A percentile compares a stretch with the other conserved stretches of the same genome.
Conservation (phyloP, 1,284 basidiomycete species). For the Ceratobasidium sp. region DNA sequence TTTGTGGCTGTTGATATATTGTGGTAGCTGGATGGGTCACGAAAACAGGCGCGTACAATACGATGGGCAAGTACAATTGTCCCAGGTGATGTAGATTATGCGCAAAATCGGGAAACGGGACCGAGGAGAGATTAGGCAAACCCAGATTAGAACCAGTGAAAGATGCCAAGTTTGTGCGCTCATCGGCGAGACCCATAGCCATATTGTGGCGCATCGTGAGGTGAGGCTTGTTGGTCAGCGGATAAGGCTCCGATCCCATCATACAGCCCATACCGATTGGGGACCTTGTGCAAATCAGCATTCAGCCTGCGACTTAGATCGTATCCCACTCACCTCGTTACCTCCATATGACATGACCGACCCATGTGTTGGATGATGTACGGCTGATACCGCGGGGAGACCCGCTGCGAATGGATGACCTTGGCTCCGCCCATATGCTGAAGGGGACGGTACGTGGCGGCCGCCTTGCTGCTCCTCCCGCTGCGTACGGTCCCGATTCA, state of each 20-base stretch:
- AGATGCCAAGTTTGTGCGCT: neutral
- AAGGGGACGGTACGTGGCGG: conserved; percentile 15
- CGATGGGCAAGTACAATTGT: conserved; percentile 24
- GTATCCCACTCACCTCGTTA: conserved; percentile 5
- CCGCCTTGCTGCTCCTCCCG: conserved; percentile 23
- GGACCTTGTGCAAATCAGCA: conserved; percentile 10
- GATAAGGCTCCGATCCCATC: conserved; percentile 13
- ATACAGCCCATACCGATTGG: conserved; percentile 32
- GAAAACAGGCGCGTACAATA: conserved; percentile 25
- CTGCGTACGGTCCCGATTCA: conserved; percentile 35
- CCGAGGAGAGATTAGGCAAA: neutral
- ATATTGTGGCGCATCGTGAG: conserved; percentile 23
- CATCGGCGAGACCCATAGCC: conserved; percentile 19
- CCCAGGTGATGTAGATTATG: conserved; percentile 31
- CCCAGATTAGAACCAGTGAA: neutral
- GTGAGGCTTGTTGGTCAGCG: conserved; percentile 10
- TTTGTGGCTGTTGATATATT: neutral
- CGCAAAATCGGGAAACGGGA: neutral
- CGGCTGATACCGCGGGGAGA: conserved; percentile 21
- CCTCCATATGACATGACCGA: conserved; percentile 33
- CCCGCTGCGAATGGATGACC: conserved; percentile 18
- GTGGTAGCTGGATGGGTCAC: neutral
- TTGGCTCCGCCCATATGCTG: conserved; percentile 18
- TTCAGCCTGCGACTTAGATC: neutral
- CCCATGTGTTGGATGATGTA: conserved; percentile 29